Conservation (phyloP, 2,329 filamentous ascomycete species). For the Phialocephala sp. region DNA sequence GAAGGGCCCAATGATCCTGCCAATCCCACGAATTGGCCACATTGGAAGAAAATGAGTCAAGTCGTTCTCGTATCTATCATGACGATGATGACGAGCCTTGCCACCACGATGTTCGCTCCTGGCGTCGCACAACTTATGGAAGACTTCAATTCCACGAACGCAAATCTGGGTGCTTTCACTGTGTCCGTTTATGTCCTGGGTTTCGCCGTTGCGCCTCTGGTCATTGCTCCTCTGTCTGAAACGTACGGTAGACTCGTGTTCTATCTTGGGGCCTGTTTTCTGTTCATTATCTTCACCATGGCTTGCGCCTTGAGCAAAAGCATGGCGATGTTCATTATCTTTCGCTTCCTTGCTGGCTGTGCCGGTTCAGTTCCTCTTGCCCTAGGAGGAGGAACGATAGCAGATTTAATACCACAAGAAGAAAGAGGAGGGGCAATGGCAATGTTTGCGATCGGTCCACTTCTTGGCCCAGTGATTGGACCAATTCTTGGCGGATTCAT, state of each 20-base stretch:
- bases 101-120: slow-evolving; percentile 56
- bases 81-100: slow-evolving; percentile 41
- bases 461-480: slow-evolving; percentile 7
- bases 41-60: slow-evolving; percentile 24
- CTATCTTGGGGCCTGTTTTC: slow-evolving; percentile 60
- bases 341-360: slow-evolving; percentile 55
- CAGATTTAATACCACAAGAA: slow-evolving; percentile 45
- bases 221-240: slow-evolving; percentile 65
- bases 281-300: slow-evolving; percentile 67
- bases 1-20: slow-evolving; percentile 20
- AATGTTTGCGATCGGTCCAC: slow-evolving; percentile 2
- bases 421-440: slow-evolving; percentile 29
- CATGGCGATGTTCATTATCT: slow-evolving; percentile 50
- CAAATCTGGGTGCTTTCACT: slow-evolving; percentile 62
- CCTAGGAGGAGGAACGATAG: slow-evolving; percentile 49
- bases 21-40: slow-evolving; percentile 29
- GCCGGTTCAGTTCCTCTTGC: slow-evolving; percentile 46
- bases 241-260: slow-evolving; percentile 66
- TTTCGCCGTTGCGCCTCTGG: slow-evolving; percentile 62
- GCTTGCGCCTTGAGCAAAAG: slow-evolving; percentile 66
- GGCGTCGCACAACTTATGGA: slow-evolving; percentile 52
- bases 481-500: slow-evolving; percentile 1
- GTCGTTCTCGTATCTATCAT: not conserved
- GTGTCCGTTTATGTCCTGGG: slow-evolving; percentile 64
- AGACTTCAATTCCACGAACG: slow-evolving; percentile 50